A percentile compares a stretch with the other conserved stretches of the same genome.
These are phyloP conservation scores for Ophiostoma angusticollis DNA, from an alignment of 2,329 filamentous ascomycete genomes.

Conservation along the genomic window DNA sequence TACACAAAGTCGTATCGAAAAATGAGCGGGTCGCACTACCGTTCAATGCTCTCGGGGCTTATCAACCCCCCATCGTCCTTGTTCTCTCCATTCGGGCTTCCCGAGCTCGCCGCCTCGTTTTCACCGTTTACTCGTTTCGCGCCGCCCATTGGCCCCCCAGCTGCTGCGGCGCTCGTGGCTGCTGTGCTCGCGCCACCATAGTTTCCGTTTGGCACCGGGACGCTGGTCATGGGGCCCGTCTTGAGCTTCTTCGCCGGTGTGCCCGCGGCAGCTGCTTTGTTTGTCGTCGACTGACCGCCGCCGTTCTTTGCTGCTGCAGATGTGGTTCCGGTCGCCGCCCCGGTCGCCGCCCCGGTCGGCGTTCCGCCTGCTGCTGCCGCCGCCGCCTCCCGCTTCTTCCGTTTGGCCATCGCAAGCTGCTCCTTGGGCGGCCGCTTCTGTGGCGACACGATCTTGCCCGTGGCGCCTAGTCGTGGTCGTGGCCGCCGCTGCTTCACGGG, in stretches of 20 bases:
- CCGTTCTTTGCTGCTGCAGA: neutral
- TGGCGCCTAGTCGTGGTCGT: constrained; percentile 51
- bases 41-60: constrained; percentile 61
- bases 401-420: constrained; percentile 72
- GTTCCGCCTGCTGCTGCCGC: constrained; percentile 23
- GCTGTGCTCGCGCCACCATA: constrained; percentile 22
- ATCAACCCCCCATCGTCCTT: constrained; percentile 67
- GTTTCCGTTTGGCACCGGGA: constrained; percentile 4
- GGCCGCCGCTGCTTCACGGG: constrained; percentile 80
- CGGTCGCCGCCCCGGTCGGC: constrained; percentile 21
- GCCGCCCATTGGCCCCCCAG: constrained; percentile 16
- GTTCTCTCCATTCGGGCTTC: constrained; percentile 50
- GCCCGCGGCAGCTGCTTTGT: constrained; percentile 21
- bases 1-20: neutral
- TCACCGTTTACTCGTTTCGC: constrained; percentile 20
- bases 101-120: constrained; percentile 29
- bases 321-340: constrained; percentile 14
- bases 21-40: too few relatives aligned
- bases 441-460: constrained; percentile 75
- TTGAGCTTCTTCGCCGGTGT: constrained; percentile 42
- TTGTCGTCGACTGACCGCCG: too few relatives aligned
- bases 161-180: constrained; percentile 23
- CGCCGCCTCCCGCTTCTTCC: constrained; percentile 56
- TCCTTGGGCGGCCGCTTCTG: constrained; percentile 73
- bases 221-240: constrained; percentile 16